Evolutionary conservation across 1,284 basidiomycete genomes (phyloP), one percentile per base, ranked within the genome.

Genomic region (Boletellus dicymbophilus): DNA sequence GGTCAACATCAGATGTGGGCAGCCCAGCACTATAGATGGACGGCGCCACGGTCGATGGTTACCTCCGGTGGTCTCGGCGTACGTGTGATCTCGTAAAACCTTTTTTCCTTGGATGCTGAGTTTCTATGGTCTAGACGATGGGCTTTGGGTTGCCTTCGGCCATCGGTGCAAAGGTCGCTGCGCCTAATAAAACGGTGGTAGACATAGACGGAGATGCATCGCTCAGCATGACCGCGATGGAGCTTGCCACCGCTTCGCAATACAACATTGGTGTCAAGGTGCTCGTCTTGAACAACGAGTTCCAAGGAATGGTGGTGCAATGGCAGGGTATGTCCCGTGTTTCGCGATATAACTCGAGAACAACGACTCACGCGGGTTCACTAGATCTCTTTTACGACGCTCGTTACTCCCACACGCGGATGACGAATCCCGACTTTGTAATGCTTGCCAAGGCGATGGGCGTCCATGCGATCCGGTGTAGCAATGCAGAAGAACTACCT

Each of bases 1-100:
- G 97, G 97, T 6, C 96, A 98, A 72, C 96, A 99, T 75, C 96
- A 99, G 73, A 99, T 99, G 96, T 99, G 95, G 95, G 95, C 96
- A 1, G 93, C 93, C 41, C 97, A 99, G 72, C 81, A 90, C 71
- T 98, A 85, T 74, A 80, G 95, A 59, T 98, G 95, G 95, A 89
- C 76, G 52, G 72, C 87, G 46, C 96, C 96, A 0, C 80, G 88
- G 37, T 82, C 91, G 30, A 91, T 95, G 88, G 85, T 99, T 53
- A 95, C 95, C 9, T 96, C 93, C n/a, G 96, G 96, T 60, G 96
- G 96, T 59, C 83, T 98, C 20, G 96, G 96, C 12, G 90, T 91
- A 69, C 61, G 87, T 81, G 4, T 47, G 22, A 4, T 44, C 21
- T 23, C 18, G 31, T n/a, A n/a, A 15, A 3, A 16, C n/a, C 46